Base-by-base conservation (phyloP, 768 basidiomycete genomes). In the Podaxis sp. region DNA sequence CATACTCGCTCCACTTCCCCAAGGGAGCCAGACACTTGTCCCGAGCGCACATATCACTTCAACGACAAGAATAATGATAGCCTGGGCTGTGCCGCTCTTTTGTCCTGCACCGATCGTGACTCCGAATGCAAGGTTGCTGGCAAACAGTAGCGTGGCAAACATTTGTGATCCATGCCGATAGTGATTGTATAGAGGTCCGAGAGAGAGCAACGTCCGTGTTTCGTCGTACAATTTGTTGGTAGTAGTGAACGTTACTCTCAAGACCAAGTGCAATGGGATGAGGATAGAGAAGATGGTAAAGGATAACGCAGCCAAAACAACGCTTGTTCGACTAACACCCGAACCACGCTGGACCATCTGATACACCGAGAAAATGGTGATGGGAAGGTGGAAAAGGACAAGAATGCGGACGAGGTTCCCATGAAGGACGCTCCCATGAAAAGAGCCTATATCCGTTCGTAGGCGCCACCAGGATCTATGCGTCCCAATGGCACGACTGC, bases 1-100 rank as follows among this genome's bases (percentile, higher is more conserved):
- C 97, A 98, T 98, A 64, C 94, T 92, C 1, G 96, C 94, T 1
- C 96, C 94, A 57, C 90, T 90, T 33, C 93, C 94, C 96, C 96
- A 99, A 17, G 96, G 96, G 63, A 97, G 82, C 94, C 94, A 97
- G 36, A 96, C 80, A 64, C 92, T 95, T 36, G 96, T 97, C 27
- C 92, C 85, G 62, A 98, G 78, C 4, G 95, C 93, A 49, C 91
- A 88, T 22, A 81, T 81, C 15, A 99, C 90, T 73, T 99, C 97
- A 19, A 94, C 84, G 33, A 97, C 82, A 27, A 98, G 81, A 65
- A 99, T 87, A 58, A 98, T 81, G 66, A 96, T 87, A 3, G 94
- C 90, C 71, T 98, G 97, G 2, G 92, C 88, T 0, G 94, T 96
- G 3, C 96, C 96, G 64, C 90, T 92, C 63, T 81, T 80, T 77